These are phyloP conservation scores for Singerocomus inundabilis DNA, from an alignment of 1,284 basidiomycete genomes.

Conservation along the genomic window DNA sequence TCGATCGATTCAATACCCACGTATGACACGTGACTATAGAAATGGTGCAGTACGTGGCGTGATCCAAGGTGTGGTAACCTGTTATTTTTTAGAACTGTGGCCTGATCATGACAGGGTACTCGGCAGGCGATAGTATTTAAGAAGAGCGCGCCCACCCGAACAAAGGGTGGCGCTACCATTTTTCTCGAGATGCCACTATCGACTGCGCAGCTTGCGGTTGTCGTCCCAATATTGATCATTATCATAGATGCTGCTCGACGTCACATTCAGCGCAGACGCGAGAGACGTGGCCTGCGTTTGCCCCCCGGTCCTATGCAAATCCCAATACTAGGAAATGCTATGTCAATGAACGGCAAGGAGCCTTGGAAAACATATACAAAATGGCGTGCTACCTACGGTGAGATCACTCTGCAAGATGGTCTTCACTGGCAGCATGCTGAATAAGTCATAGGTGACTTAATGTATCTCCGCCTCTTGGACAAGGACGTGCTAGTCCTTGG, in stretches of 20 bases:
- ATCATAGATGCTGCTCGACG: neutral
- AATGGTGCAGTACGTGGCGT: too few species aligned
- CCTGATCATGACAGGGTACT: too few species aligned
- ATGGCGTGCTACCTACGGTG: constrained; percentile 15
- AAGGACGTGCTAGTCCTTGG: constrained; percentile 14
- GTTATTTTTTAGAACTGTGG: too few species aligned
- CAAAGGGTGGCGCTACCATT: too few species aligned
- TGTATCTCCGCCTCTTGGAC: constrained; percentile 14
- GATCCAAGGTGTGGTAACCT: too few species aligned
- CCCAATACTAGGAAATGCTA: constrained; percentile 13
- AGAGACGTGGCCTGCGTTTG: constrained; percentile 4
- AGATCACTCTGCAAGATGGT: neutral
- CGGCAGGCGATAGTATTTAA: too few species aligned
- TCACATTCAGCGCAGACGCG: neutral
- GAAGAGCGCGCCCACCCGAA: too few species aligned
- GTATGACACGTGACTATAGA: too few species aligned
- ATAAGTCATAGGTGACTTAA: constrained; percentile 11
- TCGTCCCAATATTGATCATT: neutral
- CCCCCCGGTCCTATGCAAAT: constrained; percentile 8
- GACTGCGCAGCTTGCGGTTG: neutral
- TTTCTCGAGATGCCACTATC: too few species aligned
- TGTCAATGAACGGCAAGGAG: constrained; percentile 1
- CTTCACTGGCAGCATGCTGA: too few species aligned
- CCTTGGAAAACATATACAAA: constrained; percentile 20
- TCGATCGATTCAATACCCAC: too few species aligned